Evolutionary conservation across 257 asterid genomes (phyloP), one percentile per base, ranked within the genome.

Genomic region (Galeopsis tetrahit): DNA sequence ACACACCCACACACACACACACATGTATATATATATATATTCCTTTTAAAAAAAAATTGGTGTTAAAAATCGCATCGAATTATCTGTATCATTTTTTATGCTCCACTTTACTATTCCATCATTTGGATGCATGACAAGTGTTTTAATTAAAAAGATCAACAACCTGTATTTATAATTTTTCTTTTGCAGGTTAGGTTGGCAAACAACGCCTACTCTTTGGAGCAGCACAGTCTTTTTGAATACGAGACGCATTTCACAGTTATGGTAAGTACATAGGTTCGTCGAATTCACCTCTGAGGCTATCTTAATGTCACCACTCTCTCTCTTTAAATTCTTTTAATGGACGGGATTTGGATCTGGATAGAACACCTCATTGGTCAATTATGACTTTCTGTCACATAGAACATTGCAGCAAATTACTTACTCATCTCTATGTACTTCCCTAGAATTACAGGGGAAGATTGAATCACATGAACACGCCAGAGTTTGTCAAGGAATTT

Each of bases 211-310:
- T 94, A 94, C 76, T 76, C 98, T 65, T 83, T 94, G 89, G 95
- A 87, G 74, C 76, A 82, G 75, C 81, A 82, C 80, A 94, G 97
- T 77, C 77, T 94, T 9, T 93, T 87, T 71, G 93, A 89, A 77
- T 94, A 94, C 11, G 99, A 94, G 79, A 94, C 98, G 5, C 99
- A 94, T 86, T 94, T 94, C 81, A 94, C 99, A 10, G 99, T 94
- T 51, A 94, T 91, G 97, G 98, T 94, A 75, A 85, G 90, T 76
- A 52, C 36, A 31, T 32, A 57, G 14, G 63, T 57, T 57, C 55
- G 28, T 7, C 11, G 7, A 66, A 63, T 76, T 62, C 35, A 46
- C 56, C 28, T 21, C 17, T 10, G 44, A 55, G 34, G 38, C 43
- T 44, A 60, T 65, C 43, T 51, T 66, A 60, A 58, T 70, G 63